A percentile compares a stretch with the other conserved stretches of the same genome.
Conservation (phyloP, 306 rosid genomes). For the Delonix regia region DNA sequence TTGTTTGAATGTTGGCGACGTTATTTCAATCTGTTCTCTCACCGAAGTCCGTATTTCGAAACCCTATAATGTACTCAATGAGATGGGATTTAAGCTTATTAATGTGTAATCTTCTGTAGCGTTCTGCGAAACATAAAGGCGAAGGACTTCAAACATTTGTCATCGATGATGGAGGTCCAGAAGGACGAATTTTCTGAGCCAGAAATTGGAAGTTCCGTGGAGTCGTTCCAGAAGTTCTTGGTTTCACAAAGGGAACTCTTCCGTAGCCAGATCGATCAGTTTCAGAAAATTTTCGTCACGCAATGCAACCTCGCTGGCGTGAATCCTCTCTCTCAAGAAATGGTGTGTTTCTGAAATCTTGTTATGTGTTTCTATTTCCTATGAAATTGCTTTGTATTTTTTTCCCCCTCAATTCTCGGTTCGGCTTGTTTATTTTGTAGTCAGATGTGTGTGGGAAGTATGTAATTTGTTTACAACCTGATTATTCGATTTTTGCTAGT, state of each 20-base stretch:
- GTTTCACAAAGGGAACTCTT: slow-evolving; percentile 77
- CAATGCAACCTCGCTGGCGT: slow-evolving; percentile 98
- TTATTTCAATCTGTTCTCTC: too few relatives aligned
- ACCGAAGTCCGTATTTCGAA: slow-evolving; percentile 15
- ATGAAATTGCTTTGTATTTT: neutral
- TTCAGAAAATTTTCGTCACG: slow-evolving; percentile 73
- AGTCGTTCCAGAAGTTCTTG: slow-evolving; percentile 66
- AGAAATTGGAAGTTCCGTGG: slow-evolving; percentile 72
- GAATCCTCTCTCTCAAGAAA: slow-evolving; percentile 98
- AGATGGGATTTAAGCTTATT: slow-evolving; percentile 35
- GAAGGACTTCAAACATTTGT: slow-evolving; percentile 48
- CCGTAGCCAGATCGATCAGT: slow-evolving; percentile 88
- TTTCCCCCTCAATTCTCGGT: neutral
- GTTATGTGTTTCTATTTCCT: neutral
- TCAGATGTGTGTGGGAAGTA: neutral
- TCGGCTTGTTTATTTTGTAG: neutral
- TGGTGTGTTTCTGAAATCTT: slow-evolving; percentile 56
- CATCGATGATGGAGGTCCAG: slow-evolving; percentile 63
- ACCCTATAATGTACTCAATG: slow-evolving; percentile 51
- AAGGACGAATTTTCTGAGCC: slow-evolving; percentile 63
- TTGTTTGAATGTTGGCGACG: too few relatives aligned
- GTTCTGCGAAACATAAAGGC: slow-evolving; percentile 39
- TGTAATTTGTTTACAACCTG: neutral
- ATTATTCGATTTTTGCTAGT: neutral
- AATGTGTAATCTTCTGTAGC: slow-evolving; percentile 46